phyloP scores from a whole-genome alignment of 2,329 filamentous ascomycete species.

The Ascomycota sp. region DNA sequence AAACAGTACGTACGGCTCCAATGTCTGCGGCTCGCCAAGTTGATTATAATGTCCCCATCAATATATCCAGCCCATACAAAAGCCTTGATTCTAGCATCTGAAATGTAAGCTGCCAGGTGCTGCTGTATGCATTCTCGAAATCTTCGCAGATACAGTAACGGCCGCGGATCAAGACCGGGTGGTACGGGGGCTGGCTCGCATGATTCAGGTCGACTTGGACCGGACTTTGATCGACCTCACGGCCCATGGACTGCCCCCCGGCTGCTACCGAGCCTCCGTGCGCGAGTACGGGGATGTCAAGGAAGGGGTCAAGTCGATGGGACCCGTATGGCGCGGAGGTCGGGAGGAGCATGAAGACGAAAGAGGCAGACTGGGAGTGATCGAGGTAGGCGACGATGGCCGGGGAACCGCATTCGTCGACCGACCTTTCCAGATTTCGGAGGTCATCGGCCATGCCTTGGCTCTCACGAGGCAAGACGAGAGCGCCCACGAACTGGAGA shows the following conservation, averaged over 20 bases:
- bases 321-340: slow-evolving; percentile 54
- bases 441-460: slow-evolving; percentile 85
- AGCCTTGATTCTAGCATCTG: background rate
- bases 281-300: slow-evolving; percentile 77
- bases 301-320: slow-evolving; percentile 61
- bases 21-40: background rate
- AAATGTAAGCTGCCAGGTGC: slow-evolving; percentile 29
- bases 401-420: slow-evolving; percentile 66
- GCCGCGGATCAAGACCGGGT: slow-evolving; percentile 23
- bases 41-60: too few species aligned
- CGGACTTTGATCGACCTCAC: slow-evolving; percentile 77
- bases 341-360: slow-evolving; percentile 15
- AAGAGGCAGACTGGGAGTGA: slow-evolving; percentile 42
- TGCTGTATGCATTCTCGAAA: slow-evolving; percentile 91
- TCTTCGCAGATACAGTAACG: slow-evolving; percentile 40
- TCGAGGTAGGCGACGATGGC: slow-evolving; percentile 58
- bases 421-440: slow-evolving; percentile 73
- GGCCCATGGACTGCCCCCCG: slow-evolving; percentile 60
- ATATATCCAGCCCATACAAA: background rate
- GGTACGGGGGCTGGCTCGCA: slow-evolving; percentile 72
- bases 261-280: slow-evolving; percentile 67
- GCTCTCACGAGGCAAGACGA: slow-evolving; percentile 53
- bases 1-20: slow-evolving; percentile 42
- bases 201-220: slow-evolving; percentile 71
- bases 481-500: slow-evolving; percentile 31